Evolutionary conservation across 805 yeast genomes (phyloP).

Genomic region (Metschnikowia noctiluminum): DNA sequence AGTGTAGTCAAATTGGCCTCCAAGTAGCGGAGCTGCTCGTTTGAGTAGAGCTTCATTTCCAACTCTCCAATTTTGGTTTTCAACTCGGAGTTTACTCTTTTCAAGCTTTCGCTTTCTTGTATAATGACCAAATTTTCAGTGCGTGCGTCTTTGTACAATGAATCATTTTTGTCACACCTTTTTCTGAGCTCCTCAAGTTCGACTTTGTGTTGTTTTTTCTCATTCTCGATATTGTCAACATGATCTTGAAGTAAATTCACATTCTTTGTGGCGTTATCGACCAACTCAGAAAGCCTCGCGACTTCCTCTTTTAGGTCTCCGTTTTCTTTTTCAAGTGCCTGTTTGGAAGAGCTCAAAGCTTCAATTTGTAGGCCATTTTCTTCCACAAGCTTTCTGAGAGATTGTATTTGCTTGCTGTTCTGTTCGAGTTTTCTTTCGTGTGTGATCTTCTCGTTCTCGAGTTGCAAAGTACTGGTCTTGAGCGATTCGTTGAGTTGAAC

Average conservation of each 20-base stretch:
- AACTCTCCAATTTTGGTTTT: constrained; percentile 41
- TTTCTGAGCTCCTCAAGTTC: constrained; percentile 29
- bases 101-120: constrained; percentile 67
- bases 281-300: constrained; percentile 22
- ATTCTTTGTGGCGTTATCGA: constrained; percentile 28
- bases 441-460: constrained; percentile 33
- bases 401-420: constrained; percentile 48
- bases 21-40: constrained; percentile 61
- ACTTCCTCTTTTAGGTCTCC: constrained; percentile 31
- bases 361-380: constrained; percentile 64
- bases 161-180: constrained; percentile 28
- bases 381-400: constrained; percentile 56
- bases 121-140: constrained; percentile 52
- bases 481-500: constrained; percentile 28
- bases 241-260: constrained; percentile 32
- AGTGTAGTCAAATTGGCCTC: constrained; percentile 50
- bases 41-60: constrained; percentile 47
- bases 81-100: constrained; percentile 52
- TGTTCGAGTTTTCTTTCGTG: constrained; percentile 36
- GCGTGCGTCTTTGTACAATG: constrained; percentile 34
- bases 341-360: constrained; percentile 30
- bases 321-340: constrained; percentile 29
- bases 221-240: constrained; percentile 30
- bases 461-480: constrained; percentile 25
- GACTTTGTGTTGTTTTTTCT: constrained; percentile 29